Percentiles rank a stretch among this genome's conserved stretches.
phyloP scores from a whole-genome alignment of 257 asterid species.

The Osmanthus fragrans region DNA sequence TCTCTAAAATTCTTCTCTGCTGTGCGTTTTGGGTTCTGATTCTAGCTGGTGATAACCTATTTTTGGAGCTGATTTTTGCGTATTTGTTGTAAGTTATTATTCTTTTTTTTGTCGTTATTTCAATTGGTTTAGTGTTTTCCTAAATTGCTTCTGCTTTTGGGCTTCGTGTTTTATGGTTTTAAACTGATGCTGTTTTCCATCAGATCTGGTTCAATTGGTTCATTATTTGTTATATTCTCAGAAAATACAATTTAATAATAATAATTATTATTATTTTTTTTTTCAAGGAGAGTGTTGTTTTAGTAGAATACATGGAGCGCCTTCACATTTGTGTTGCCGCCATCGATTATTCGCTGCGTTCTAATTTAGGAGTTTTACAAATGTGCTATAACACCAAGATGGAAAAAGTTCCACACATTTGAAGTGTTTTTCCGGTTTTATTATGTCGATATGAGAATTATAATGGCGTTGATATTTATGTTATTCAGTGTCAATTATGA shows the following conservation, averaged over 20 bases:
- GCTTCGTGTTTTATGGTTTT: neutral
- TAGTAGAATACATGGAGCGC: neutral
- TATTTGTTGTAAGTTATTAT: constrained; percentile 32
- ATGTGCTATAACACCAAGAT: neutral
- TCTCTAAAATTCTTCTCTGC: constrained; percentile 20
- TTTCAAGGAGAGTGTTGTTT: neutral
- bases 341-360: neutral
- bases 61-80: constrained; percentile 20
- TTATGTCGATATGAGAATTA: neutral
- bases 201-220: constrained; percentile 3
- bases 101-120: neutral
- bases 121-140: neutral
- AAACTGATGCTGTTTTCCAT: neutral
- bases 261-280: too few relatives aligned
- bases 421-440: neutral
- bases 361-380: neutral
- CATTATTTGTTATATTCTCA: neutral
- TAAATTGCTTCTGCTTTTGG: neutral
- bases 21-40: constrained; percentile 31
- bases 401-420: neutral
- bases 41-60: constrained; percentile 15
- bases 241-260: neutral
- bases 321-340: neutral
- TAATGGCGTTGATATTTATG: neutral
- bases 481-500: neutral